Conservation (phyloP, 2,329 filamentous ascomycete species). For the Fusarium tjaetaba region DNA sequence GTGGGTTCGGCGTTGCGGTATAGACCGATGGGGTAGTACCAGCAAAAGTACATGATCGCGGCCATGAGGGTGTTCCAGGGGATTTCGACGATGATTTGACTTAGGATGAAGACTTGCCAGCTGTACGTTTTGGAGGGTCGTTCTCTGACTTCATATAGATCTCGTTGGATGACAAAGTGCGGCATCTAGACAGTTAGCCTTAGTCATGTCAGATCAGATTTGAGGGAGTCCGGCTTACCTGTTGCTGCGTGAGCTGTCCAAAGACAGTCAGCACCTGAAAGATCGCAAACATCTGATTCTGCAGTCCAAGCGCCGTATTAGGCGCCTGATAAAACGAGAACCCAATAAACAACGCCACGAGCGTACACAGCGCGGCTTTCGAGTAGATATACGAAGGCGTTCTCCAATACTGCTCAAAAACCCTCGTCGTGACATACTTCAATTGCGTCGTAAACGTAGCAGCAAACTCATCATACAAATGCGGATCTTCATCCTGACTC, state of each 20-base stretch:
- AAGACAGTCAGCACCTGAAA: conserved; percentile 76
- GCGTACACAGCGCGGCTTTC: conserved; percentile 50
- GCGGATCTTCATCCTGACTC: conserved; percentile 4
- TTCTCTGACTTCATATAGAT: conserved; percentile 75
- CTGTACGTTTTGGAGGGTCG: conserved; percentile 74
- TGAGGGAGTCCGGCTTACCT: fast-evolving
- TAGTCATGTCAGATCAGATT: fast-evolving
- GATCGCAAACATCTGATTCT: conserved; percentile 76
- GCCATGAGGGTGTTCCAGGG: conserved; percentile 75
- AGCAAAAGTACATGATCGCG: conserved; percentile 72
- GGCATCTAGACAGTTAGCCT: conserved; percentile 60
- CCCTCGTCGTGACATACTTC: conserved; percentile 49
- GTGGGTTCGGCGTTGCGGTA: conserved; percentile 66
- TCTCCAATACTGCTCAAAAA: conserved; percentile 50
- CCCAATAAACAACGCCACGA: conserved; percentile 55
- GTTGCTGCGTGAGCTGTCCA: conserved; percentile 67
- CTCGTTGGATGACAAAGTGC: conserved; percentile 73
- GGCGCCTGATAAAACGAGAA: conserved; percentile 72
- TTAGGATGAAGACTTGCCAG: conserved; percentile 73
- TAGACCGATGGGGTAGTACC: conserved; percentile 76
- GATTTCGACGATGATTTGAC: conserved; percentile 74
- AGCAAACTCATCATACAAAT: conserved; percentile 47
- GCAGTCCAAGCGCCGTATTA: conserved; percentile 69
- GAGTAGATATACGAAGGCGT: conserved; percentile 71
- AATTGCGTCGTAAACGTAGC: conserved; percentile 47